These are phyloP conservation scores for Globisporangium cylindrosporum DNA, from an alignment of 352 stramenopile species.

Conservation along the genomic window DNA sequence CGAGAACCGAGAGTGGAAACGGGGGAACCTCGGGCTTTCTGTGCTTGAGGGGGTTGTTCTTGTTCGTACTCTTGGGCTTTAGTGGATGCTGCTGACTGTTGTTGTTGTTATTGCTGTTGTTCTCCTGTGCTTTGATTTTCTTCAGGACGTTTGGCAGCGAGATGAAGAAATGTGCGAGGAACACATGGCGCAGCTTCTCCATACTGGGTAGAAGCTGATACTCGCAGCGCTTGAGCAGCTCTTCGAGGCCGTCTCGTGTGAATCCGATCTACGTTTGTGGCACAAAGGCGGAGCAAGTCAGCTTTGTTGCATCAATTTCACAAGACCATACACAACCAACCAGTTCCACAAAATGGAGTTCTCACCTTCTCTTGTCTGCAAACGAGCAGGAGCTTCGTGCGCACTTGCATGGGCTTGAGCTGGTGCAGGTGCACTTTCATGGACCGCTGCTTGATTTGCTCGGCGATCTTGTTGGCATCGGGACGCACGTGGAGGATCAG, in stretches of 20 bases:
- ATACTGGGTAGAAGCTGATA: constrained; percentile 44
- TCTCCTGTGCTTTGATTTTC: background rate
- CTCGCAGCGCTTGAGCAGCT: constrained; percentile 27
- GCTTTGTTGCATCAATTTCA: background rate
- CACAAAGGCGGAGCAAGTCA: background rate
- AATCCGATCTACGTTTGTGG: constrained; percentile 51
- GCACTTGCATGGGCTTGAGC: constrained; percentile 41
- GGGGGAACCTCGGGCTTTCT: constrained; percentile 18
- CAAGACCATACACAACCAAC: background rate
- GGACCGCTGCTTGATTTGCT: constrained; percentile 51
- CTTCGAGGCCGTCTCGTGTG: constrained; percentile 52
- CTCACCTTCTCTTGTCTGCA: constrained; percentile 44
- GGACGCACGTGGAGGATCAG: constrained; percentile 50
- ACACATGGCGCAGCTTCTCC: constrained; percentile 43
- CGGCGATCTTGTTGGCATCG: constrained; percentile 51
- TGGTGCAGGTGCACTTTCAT: constrained; percentile 37
- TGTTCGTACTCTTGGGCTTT: background rate
- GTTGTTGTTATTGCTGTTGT: background rate
- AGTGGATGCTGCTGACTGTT: background rate
- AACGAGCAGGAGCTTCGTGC: constrained; percentile 50
- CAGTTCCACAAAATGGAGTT: background rate
- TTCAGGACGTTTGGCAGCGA: constrained; percentile 58
- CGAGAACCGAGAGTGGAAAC: constrained; percentile 56
- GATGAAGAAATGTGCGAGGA: constrained; percentile 48
- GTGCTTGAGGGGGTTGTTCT: background rate